Evolutionary conservation across 495 filamentous ascomycete genomes (phyloP).

Genomic region (Echria macrotheca): DNA sequence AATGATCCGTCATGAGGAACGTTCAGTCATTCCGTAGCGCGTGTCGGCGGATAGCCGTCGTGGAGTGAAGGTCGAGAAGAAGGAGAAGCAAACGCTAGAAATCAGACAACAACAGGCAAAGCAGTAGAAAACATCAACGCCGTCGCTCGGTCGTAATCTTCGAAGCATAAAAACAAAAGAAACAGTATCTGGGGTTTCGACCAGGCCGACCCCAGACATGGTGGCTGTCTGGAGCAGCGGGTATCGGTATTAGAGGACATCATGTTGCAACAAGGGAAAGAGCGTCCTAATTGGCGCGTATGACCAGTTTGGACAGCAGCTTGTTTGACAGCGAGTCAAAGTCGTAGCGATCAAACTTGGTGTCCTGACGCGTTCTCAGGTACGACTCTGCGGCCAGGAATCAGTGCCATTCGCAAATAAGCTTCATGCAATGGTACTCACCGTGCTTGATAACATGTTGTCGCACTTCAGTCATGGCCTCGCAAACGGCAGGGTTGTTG

Average conservation of each 20-base stretch:
- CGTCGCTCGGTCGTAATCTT: conserved; percentile 22
- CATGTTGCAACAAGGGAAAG: conserved; percentile 22
- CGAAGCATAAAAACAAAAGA: conserved; percentile 21
- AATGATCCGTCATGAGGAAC: conserved; percentile 7
- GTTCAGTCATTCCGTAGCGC: conserved; percentile 18
- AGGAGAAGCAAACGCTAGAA: conserved; percentile 1
- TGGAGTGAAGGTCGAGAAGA: conserved; percentile 7
- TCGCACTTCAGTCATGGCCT: conserved; percentile 88
- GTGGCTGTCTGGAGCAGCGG: conserved; percentile 22
- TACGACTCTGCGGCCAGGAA: conserved; percentile 42
- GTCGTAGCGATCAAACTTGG: conserved; percentile 79
- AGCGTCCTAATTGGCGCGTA: conserved; percentile 70
- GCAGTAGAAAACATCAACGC: conserved; percentile 17
- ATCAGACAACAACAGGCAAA: conserved; percentile 5
- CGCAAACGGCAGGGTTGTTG: conserved; percentile 84
- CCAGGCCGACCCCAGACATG: no score
- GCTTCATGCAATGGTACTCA: conserved; percentile 39
- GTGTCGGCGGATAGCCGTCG: conserved; percentile 3
- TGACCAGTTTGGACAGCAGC: conserved; percentile 88
- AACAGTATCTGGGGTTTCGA: no score
- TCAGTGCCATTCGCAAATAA: conserved; percentile 9
- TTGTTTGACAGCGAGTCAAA: conserved; percentile 94
- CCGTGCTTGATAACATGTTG: conserved; percentile 84
- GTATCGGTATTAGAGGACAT: conserved; percentile 19
- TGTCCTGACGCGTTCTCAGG: conserved; percentile 48